These are phyloP conservation scores for Prunus mume DNA, from an alignment of 306 rosid species.

Conservation along the genomic window DNA sequence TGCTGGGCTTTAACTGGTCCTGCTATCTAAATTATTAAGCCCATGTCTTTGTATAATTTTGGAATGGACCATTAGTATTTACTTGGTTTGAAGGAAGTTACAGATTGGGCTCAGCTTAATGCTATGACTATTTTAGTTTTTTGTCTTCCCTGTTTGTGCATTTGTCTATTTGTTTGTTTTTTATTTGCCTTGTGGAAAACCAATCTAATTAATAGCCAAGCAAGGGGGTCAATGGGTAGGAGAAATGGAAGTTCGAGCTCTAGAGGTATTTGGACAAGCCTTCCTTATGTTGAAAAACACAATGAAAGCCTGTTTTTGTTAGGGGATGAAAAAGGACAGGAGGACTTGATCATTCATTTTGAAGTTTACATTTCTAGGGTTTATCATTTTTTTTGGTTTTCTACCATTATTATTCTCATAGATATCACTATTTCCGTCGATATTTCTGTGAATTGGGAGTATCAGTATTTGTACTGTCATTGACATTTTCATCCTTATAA, in stretches of 20 bases:
- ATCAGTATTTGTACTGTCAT: neutral
- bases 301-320: neutral
- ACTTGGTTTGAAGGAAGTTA: neutral
- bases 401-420: neutral
- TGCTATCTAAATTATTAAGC: neutral
- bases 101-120: no score
- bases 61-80: neutral
- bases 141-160: no score
- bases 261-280: neutral
- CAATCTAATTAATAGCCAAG: neutral
- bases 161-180: no score
- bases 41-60: neutral
- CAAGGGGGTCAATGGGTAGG: no score
- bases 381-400: no score
- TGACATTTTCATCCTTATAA: neutral
- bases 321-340: neutral
- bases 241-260: no score
- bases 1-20: no score
- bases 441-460: neutral
- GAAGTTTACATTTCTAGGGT: neutral
- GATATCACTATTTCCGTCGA: no score
- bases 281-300: neutral
- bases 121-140: no score
- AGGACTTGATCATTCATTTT: neutral
- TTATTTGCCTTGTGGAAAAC: neutral